A percentile compares a stretch with the other conserved stretches of the same genome.
phyloP scores from a whole-genome alignment of 495 filamentous ascomycete genomes.

The Stereocaulon alpinum region DNA sequence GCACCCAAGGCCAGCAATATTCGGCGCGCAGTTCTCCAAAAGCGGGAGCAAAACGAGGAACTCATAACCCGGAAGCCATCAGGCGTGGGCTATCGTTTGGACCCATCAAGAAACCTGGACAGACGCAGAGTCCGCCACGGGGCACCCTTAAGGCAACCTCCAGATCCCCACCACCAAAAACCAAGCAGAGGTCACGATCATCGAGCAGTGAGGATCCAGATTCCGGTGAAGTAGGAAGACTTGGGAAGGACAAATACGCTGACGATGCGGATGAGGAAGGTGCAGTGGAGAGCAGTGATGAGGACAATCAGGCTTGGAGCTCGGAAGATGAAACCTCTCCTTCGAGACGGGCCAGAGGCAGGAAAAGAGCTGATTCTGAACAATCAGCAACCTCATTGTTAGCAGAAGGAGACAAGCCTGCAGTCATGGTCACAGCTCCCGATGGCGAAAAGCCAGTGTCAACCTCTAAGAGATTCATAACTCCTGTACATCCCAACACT shows the following conservation, averaged over 20 bases:
- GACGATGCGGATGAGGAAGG: conserved; percentile 49
- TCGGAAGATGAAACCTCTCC: conserved; percentile 41
- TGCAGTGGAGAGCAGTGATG: conserved; percentile 42
- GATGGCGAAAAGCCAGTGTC: conserved; percentile 39
- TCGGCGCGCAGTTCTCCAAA: neutral
- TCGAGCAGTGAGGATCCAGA: conserved; percentile 34
- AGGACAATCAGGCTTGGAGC: conserved; percentile 31
- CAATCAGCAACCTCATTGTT: conserved; percentile 17
- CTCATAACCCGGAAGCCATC: conserved; percentile 10
- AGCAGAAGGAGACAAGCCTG: conserved; percentile 31
- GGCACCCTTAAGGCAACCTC: conserved; percentile 48
- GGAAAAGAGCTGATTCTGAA: conserved; percentile 18
- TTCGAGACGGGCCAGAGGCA: conserved; percentile 21
- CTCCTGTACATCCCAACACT: conserved; percentile 61
- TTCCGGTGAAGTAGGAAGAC: conserved; percentile 41
- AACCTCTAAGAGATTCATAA: conserved; percentile 45
- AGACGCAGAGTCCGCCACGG: conserved; percentile 37
- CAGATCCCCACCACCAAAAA: conserved; percentile 46
- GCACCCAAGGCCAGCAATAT: neutral
- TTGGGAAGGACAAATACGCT: conserved; percentile 61
- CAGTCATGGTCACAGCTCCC: conserved; percentile 54
- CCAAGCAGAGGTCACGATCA: conserved; percentile 49
- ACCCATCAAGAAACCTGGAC: conserved; percentile 24
- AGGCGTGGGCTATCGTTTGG: conserved; percentile 17
- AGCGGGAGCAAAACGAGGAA: neutral